Evolutionary conservation across 2,329 filamentous ascomycete species (phyloP).

Genomic region (Alternaria angustiovoidea): DNA sequence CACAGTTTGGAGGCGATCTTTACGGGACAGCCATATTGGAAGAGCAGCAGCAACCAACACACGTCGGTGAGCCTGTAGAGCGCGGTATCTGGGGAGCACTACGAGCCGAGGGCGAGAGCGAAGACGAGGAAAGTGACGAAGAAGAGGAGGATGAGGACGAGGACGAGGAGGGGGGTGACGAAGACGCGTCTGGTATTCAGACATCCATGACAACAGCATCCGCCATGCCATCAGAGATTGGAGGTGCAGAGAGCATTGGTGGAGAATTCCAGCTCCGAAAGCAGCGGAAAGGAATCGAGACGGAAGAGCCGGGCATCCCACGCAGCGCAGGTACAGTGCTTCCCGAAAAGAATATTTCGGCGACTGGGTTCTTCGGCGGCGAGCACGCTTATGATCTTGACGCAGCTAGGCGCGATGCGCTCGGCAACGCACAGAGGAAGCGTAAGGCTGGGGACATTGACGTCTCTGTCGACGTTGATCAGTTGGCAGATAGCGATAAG

Average conservation of each 20-base stretch:
- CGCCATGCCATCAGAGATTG: conserved; percentile 80
- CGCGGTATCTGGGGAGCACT: conserved; percentile 91
- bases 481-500: conserved; percentile 75
- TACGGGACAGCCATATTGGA: conserved; percentile 78
- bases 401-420: conserved; percentile 62
- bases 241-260: conserved; percentile 76
- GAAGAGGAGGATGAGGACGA: conserved; percentile 70
- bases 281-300: conserved; percentile 79
- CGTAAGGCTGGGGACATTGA: conserved; percentile 92
- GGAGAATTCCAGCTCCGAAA: conserved; percentile 94
- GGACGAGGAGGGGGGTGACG: conserved; percentile 71
- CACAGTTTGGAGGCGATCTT: conserved; percentile 92
- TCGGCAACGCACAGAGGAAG: conserved; percentile 89
- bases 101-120: conserved; percentile 79
- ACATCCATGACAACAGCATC: conserved; percentile 79
- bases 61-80: conserved; percentile 78
- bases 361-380: conserved; percentile 94
- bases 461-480: conserved; percentile 87
- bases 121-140: conserved; percentile 67
- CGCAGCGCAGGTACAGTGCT: conserved; percentile 88
- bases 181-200: conserved; percentile 66
- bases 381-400: conserved; percentile 92
- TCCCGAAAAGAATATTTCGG: conserved; percentile 83
- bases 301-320: conserved; percentile 76
- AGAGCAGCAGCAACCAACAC: conserved; percentile 63